Conservation (phyloP, 1,284 basidiomycete genomes). For the Mrakiaceae sp. region DNA sequence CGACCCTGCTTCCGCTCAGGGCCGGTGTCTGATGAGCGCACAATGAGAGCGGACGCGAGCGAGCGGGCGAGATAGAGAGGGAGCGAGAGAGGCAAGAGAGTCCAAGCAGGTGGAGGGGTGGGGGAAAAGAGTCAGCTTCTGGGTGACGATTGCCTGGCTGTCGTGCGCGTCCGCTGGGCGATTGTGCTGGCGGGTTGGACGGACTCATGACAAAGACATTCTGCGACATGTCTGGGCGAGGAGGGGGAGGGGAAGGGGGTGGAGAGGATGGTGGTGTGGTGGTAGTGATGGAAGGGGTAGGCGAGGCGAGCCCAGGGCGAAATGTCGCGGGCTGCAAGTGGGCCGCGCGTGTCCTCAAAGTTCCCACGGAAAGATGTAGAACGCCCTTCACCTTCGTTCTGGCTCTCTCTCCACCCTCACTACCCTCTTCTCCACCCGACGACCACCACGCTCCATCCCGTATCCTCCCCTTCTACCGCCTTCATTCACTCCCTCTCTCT, state of each 20-base stretch:
- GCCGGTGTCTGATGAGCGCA: constrained; percentile 55
- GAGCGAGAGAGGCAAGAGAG: background rate
- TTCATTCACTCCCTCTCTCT: no score
- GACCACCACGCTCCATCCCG: no score
- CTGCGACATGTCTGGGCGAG: constrained; percentile 1
- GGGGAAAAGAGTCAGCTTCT: background rate
- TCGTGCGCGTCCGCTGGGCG: no score
- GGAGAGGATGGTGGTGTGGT: background rate
- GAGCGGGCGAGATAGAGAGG: background rate
- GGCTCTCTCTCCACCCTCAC: no score
- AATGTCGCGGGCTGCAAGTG: no score
- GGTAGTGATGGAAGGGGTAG: no score
- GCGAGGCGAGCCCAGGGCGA: no score
- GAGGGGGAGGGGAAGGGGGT: background rate
- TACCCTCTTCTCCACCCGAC: no score
- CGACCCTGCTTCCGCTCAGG: constrained; percentile 87
- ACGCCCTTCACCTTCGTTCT: no score
- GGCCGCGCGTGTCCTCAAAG: no score
- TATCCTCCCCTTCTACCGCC: no score
- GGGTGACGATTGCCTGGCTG: background rate
- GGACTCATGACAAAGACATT: constrained; percentile 14
- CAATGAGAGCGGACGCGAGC: background rate
- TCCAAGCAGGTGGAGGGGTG: background rate
- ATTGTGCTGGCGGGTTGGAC: background rate
- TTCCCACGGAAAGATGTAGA: no score